Conservation (phyloP, 306 rosid genomes). For the Alnus glutinosa region DNA sequence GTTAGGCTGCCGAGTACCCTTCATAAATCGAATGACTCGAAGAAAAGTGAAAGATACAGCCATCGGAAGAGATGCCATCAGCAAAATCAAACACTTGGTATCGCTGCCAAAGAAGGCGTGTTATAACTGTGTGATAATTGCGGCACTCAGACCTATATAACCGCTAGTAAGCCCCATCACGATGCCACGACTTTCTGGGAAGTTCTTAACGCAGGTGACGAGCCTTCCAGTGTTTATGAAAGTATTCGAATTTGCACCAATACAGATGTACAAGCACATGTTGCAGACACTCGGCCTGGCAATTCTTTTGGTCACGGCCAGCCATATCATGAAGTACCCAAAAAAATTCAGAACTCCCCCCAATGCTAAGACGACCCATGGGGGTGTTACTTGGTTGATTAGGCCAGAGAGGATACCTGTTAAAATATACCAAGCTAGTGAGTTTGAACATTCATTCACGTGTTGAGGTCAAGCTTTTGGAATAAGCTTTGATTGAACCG, state of each 20-base stretch:
- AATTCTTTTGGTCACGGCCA: slow-evolving; percentile 39
- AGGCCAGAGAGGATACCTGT: slow-evolving; percentile 53
- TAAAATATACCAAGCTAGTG: no score
- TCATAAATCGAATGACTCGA: slow-evolving; percentile 43
- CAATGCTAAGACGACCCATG: slow-evolving; percentile 39
- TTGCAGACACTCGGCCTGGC: slow-evolving; percentile 47
- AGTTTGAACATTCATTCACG: no score
- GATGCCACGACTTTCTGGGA: slow-evolving; percentile 49
- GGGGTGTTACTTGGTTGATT: slow-evolving; percentile 78
- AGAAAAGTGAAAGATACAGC: slow-evolving; percentile 43
- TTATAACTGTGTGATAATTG: slow-evolving; percentile 50
- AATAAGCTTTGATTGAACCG: background rate
- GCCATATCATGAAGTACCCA: slow-evolving; percentile 65
- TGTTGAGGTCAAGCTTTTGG: no score
- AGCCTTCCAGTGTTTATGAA: slow-evolving; percentile 55
- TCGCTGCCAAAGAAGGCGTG: slow-evolving; percentile 46
- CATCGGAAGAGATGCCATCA: slow-evolving; percentile 56
- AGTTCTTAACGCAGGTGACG: slow-evolving; percentile 52
- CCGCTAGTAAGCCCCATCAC: slow-evolving; percentile 54
- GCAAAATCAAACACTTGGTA: slow-evolving; percentile 42
- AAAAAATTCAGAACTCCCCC: slow-evolving; percentile 45
- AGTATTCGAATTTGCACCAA: slow-evolving; percentile 54
- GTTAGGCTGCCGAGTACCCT: slow-evolving; percentile 33
- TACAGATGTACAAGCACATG: slow-evolving; percentile 50
- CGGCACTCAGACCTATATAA: slow-evolving; percentile 57